Base-by-base conservation (phyloP, 2,329 filamentous ascomycete species). In the Ciborinia camelliae region DNA sequence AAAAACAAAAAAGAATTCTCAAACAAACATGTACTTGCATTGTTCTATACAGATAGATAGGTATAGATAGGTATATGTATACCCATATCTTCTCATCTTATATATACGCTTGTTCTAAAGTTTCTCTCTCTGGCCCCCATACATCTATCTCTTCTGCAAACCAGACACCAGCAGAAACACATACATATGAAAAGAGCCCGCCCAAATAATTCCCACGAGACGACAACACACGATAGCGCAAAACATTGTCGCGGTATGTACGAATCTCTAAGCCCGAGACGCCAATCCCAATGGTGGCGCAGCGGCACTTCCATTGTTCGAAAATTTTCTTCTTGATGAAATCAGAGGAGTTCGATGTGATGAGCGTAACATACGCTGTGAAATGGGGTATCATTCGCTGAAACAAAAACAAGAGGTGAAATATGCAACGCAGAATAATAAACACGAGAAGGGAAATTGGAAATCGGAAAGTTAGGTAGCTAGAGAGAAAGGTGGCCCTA, bases 351-450 rank as follows among this genome's bases (percentile, higher is more conserved):
- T 47, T 61, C 48, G 59, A 62, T 32, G 18, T 51, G 62, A 64
- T 59, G 53, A 59, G 80, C 80, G 79, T 81, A 82, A 73, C 74
- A 80, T 81, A 82, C 78, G 80, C 79, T 76, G 41, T 41, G 51
- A 48, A 79, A 82, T 79, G 81, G 71, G 81, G 81, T 83, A 83
- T 83, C 81, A 51, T 80, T 81, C 77, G 75, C 75, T 75, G 39
- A 60, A 65, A 70, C 37, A 60, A 71, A 70, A 62, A 65, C 60
- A 41, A 5, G 10, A 18, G 15, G 9, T 14, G 20, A 23, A 54
- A 55, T 48, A 51, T 61, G n/a, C 26, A 63, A 65, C 50, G 58
- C 58, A 68, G 66, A 61, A 57, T 61, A 63, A 53, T 61, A 68
- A 61, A 58, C 12, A 23, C 9, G 26, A 23, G 53, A 35, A 53